Percentiles rank a stretch among this genome's conserved stretches.
Evolutionary conservation across 192 early-diverging fungal species (phyloP).

Genomic region (Linderina pennispora): DNA sequence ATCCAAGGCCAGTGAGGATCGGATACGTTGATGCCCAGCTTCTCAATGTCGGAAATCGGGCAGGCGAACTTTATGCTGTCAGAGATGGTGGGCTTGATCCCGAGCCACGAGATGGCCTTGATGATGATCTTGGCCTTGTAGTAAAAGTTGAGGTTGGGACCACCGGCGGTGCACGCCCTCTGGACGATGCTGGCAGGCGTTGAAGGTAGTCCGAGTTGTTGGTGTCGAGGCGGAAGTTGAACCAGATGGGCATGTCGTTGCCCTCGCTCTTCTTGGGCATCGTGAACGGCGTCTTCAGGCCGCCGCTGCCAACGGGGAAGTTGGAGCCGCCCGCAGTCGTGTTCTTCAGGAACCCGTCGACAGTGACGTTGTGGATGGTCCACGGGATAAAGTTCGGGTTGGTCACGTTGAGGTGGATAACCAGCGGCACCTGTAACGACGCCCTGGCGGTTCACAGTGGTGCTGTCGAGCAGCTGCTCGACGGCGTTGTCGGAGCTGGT

Average conservation of each 20-base stretch:
- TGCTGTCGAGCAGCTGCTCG: constrained; percentile 18
- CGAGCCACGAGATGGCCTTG: constrained; percentile 44
- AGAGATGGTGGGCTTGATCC: constrained; percentile 45
- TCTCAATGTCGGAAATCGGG: constrained; percentile 32
- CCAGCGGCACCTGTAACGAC: constrained; percentile 44
- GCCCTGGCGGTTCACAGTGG: constrained; percentile 36
- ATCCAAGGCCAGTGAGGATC: constrained; percentile 31
- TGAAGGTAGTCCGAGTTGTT: constrained; percentile 28
- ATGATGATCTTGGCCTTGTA: constrained; percentile 47
- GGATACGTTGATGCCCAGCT: constrained; percentile 39
- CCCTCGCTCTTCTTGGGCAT: constrained; percentile 29
- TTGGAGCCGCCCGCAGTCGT: constrained; percentile 13
- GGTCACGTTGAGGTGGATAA: constrained; percentile 44
- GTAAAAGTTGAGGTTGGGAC: constrained; percentile 30
- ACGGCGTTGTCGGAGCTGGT: constrained; percentile 1
- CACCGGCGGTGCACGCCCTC: constrained; percentile 26
- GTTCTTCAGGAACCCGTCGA: constrained; percentile 32
- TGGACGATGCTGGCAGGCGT: constrained; percentile 32
- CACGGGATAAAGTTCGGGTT: constrained; percentile 52
- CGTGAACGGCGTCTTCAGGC: constrained; percentile 33
- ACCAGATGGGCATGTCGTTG: constrained; percentile 41
- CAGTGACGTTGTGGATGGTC: constrained; percentile 50
- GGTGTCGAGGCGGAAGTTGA: constrained; percentile 41
- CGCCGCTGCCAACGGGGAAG: constrained; percentile 45
- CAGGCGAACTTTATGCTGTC: constrained; percentile 42